Evolutionary conservation across 768 basidiomycete species (phyloP).

Genomic region (Collybiopsis luxurians): DNA sequence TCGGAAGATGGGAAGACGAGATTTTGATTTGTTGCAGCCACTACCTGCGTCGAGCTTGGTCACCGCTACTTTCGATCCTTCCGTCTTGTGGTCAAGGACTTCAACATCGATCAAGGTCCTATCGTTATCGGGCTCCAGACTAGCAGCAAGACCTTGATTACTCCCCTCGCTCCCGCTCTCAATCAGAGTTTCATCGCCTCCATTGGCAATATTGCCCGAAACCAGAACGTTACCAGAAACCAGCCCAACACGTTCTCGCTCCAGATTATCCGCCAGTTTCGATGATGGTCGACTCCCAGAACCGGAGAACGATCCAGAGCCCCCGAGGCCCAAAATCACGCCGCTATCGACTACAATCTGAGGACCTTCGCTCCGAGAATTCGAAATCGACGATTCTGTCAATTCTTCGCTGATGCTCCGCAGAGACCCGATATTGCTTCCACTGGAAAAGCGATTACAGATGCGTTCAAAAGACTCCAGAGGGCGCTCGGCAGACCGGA

Average conservation of each 20-base stretch:
- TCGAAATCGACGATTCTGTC: background rate
- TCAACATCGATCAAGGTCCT: background rate
- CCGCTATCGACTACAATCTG: background rate
- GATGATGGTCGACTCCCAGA: background rate
- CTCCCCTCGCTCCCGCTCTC: background rate
- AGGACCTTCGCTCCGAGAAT: background rate
- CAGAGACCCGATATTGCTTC: background rate
- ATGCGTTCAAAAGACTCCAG: conserved; percentile 8
- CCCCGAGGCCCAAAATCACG: too few relatives aligned
- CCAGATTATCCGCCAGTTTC: background rate
- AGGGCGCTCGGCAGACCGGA: conserved; percentile 2
- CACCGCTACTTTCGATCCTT: background rate
- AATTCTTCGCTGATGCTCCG: conserved; percentile 5
- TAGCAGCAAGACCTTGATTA: background rate
- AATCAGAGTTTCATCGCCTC: background rate
- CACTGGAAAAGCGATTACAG: conserved; percentile 7
- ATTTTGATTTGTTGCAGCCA: background rate
- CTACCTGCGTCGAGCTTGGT: background rate
- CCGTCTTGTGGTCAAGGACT: background rate
- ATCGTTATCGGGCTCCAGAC: background rate
- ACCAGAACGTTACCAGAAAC: background rate
- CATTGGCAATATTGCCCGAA: background rate
- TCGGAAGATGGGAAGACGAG: conserved; percentile 3
- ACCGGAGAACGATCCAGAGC: background rate
- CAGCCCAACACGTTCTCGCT: background rate